Evolutionary conservation across 257 asterid species (phyloP), one percentile per base, ranked within the genome.

Genomic region (Pogostemon cablin): DNA sequence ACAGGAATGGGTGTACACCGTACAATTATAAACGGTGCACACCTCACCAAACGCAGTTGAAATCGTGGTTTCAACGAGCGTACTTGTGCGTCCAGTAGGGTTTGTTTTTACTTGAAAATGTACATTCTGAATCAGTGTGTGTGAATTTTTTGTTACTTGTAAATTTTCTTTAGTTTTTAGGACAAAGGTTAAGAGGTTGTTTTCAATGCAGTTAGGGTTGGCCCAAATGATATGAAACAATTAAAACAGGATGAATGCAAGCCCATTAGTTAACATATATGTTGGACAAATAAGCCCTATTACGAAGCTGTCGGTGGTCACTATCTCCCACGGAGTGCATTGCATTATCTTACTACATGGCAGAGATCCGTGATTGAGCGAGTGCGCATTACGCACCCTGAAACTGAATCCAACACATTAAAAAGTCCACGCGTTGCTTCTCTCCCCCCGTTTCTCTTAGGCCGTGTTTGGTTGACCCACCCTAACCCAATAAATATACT

Each of bases 351-450:
- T 25, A 62, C 32, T 49, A 66, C 71, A 34, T 76, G 52, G 5
- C 38, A 65, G 5, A 15, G 35, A 43, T 38, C 64, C 34, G 48
- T 34, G 47, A 9, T 56, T 57, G 73, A 57, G 76, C 72, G 64
- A 40, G 68, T 70, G 80, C 76, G 68, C 63, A 32, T 54, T 63
- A 15, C 67, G 41, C 59, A 46, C 32, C 71, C 60, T 37, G n/a
- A 54, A 15, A 40, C 32, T 25, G 0, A 8, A 53, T 17, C 9
- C 4, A 20, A 40, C 12, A 25, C 46, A 1, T 20, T 20, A 15
- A 15, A 15, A 15, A 15, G 17, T 15, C 69, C 40, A 7, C 70
- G 43, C 60, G 65, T 38, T 35, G 48, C 62, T 20, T 25, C 47
- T 46, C 60, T 49, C 58, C 10, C 63, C 38, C 35, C 38, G 17